These are phyloP conservation scores for Citeromyces siamensis DNA, from an alignment of 1,139 yeast genomes.

Conservation along the genomic window DNA sequence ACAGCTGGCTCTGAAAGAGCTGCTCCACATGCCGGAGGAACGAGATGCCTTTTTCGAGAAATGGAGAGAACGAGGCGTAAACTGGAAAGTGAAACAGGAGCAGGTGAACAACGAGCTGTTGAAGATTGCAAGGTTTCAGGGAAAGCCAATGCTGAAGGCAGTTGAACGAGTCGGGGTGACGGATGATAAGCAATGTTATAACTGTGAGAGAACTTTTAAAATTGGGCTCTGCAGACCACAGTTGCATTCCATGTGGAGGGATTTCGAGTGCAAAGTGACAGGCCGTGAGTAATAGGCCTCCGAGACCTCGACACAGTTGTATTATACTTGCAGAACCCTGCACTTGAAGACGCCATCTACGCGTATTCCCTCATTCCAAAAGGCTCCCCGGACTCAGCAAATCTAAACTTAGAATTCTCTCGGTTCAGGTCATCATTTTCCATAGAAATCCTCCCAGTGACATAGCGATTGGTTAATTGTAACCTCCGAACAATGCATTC, in stretches of 20 bases:
- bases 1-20: constrained; percentile 14
- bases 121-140: constrained; percentile 13
- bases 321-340: no score
- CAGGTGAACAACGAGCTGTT: constrained; percentile 15
- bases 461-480: no score
- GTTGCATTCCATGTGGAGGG: constrained; percentile 1
- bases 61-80: constrained; percentile 10
- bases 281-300: not conserved
- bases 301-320: no score
- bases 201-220: not conserved
- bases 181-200: not conserved
- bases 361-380: no score
- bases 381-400: no score
- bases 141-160: constrained; percentile 13
- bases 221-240: not conserved
- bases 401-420: no score
- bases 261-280: not conserved
- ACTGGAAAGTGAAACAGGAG: constrained; percentile 14
- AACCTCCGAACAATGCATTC: no score
- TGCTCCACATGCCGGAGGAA: constrained; percentile 4
- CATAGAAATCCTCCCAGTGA: no score
- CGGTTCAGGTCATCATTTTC: no score
- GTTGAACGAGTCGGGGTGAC: constrained; percentile 7
- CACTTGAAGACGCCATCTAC: no score
- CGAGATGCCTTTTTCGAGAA: constrained; percentile 5